These are phyloP conservation scores for Silene uniflora DNA, from an alignment of 148 eudicot species.

Conservation along the genomic window DNA sequence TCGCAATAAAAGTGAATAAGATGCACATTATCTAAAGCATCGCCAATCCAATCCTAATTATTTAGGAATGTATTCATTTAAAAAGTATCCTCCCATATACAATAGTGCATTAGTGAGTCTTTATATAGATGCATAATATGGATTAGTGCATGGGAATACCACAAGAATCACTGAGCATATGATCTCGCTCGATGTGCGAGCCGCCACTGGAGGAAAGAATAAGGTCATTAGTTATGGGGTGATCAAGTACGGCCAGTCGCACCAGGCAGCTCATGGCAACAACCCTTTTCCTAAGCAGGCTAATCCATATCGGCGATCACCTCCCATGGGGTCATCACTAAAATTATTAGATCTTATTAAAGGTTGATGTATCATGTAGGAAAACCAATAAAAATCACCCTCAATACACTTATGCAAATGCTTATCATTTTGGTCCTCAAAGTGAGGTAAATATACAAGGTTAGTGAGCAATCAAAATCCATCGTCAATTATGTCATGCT, in stretches of 20 bases:
- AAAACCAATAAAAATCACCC: too few relatives aligned
- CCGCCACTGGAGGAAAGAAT: not conserved
- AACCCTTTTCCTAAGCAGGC: conserved; percentile 1
- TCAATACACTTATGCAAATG: too few relatives aligned
- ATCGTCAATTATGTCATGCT: too few relatives aligned
- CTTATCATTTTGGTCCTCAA: too few relatives aligned
- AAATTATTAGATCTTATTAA: not conserved
- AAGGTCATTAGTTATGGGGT: conserved; percentile 13
- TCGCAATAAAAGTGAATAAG: not conserved
- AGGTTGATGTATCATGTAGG: too few relatives aligned
- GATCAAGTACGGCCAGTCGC: not conserved
- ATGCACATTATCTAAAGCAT: not conserved
- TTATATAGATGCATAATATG: not conserved
- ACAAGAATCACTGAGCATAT: not conserved
- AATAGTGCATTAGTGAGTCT: not conserved
- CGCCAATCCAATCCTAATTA: not conserved
- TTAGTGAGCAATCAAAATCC: too few relatives aligned
- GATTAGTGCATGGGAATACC: not conserved
- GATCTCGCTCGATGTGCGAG: not conserved
- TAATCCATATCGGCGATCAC: conserved; percentile 15
- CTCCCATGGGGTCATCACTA: not conserved
- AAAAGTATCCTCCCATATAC: not conserved
- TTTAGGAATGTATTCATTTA: not conserved
- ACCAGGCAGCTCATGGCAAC: not conserved
- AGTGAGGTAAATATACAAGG: too few relatives aligned